Base-by-base conservation (phyloP, 352 stramenopile species). In the Phytopythium boreale region DNA sequence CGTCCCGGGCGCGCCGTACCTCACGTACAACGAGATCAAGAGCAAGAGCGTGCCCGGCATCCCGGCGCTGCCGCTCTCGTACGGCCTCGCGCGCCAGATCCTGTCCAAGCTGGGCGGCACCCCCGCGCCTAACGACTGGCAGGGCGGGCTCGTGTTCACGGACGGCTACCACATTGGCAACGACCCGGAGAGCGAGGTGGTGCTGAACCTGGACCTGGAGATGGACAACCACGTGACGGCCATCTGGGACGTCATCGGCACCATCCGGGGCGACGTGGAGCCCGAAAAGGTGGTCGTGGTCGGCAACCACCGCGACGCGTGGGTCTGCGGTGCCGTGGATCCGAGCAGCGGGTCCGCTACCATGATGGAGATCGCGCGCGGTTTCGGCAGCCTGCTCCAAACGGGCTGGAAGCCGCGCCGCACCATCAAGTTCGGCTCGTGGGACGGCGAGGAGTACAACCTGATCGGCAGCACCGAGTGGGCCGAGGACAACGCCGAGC, bases 281-380 rank as follows among this genome's bases (percentile, higher is more conserved):
- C 73, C 87, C 4, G 86, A 94, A 10, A 72, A 89, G 56, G 80
- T 84, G 26, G 80, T 97, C 17, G 36, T 97, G n/a, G 75, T 97
- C 37, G 88, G 89, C 39, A 98, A 97, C 70, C 92, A 97, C 66
- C 84, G 92, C 26, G 92, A 98, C 67, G 90, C 89, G 7, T 98
- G 92, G 92, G 64, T 97, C 2, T 96, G 89, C 47, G 90, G 89
- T 5, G 90, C 87, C 0, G 71, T 87, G 3, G 90, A 97, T 65
- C 90, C 90, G 4, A 91, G 88, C 50, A 90, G 74, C 20, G 90
- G 89, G 22, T 95, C 89, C 0, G 71, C 85, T 0, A 69, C 74
- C 1, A 60, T 97, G 59, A 41, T 97, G 4, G 90, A 97, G 66
- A 78, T 97, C 17, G 90, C 88, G 1, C 77, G 77, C 29, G 72